phyloP scores from a whole-genome alignment of 768 basidiomycete species.

The Boletus sp. region DNA sequence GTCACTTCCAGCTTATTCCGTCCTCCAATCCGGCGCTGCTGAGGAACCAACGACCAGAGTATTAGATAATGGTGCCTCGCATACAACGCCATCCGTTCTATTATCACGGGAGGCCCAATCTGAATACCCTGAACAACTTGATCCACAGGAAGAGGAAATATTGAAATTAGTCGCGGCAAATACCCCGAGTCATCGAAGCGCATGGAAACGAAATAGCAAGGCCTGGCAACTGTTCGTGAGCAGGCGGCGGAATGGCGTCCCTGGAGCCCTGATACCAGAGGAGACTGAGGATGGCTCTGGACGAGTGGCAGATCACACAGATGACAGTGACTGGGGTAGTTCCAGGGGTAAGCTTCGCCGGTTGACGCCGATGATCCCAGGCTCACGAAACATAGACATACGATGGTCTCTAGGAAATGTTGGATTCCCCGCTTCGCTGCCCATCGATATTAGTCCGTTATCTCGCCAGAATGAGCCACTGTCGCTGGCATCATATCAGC shows the following conservation, averaged over 20 bases:
- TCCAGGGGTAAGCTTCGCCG: conserved; percentile 23
- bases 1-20: conserved; percentile 69
- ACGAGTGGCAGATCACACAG: conserved; percentile 13
- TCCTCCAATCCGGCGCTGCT: conserved; percentile 37
- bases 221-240: conserved; percentile 63
- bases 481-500: conserved; percentile 58
- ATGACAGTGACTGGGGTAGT: conserved; percentile 27
- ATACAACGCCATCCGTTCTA: background rate
- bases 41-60: background rate
- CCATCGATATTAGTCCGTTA: conserved; percentile 53
- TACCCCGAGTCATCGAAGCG: conserved; percentile 68
- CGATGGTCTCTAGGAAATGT: conserved; percentile 30
- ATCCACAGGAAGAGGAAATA: conserved; percentile 51
- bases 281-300: conserved; percentile 33
- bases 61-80: background rate
- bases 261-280: conserved; percentile 35
- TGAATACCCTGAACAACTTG: conserved; percentile 28
- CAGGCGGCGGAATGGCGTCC: conserved; percentile 29
- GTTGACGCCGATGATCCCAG: background rate
- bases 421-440: conserved; percentile 55
- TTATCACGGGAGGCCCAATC: conserved; percentile 3
- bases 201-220: conserved; percentile 62
- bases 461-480: conserved; percentile 38
- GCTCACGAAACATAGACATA: conserved; percentile 22
- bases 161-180: conserved; percentile 64